Conservation (phyloP, 2,329 filamentous ascomycete genomes). For the Monosporascus sp. region DNA sequence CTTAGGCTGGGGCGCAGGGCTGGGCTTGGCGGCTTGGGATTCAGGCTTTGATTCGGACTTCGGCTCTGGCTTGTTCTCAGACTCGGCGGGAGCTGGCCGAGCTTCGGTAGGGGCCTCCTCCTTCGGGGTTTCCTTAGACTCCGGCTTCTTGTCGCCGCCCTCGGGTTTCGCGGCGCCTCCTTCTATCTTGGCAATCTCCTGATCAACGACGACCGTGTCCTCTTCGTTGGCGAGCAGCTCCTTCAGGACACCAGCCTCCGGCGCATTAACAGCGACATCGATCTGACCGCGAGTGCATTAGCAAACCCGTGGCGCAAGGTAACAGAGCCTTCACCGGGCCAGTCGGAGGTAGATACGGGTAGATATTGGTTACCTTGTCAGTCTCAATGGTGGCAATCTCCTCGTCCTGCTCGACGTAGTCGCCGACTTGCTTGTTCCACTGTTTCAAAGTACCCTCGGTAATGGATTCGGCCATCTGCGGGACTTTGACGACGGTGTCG, state of each 20-base stretch:
- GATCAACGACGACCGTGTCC: constrained; percentile 90
- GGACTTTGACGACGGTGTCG: constrained; percentile 86
- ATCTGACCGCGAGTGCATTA: constrained; percentile 52
- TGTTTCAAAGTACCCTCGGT: constrained; percentile 96
- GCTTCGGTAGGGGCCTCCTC: constrained; percentile 28
- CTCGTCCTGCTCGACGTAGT: constrained; percentile 91
- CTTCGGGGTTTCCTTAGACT: constrained; percentile 55
- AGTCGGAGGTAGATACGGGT: neutral
- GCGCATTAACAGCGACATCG: constrained; percentile 93
- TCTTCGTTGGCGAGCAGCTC: constrained; percentile 90
- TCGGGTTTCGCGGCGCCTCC: constrained; percentile 60
- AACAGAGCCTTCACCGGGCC: neutral
- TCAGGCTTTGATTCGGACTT: constrained; percentile 39
- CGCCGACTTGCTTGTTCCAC: constrained; percentile 86
- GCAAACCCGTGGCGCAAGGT: constrained; percentile 1
- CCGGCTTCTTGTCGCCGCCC: constrained; percentile 48
- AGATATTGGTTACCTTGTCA: constrained; percentile 67
- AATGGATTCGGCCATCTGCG: constrained; percentile 97
- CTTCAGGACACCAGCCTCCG: constrained; percentile 84
- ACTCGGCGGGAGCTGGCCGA: constrained; percentile 38
- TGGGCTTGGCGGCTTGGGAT: constrained; percentile 30
- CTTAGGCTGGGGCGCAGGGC: constrained; percentile 32
- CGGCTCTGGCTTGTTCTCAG: constrained; percentile 35
- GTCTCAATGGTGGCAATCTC: constrained; percentile 99
- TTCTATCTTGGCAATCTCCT: constrained; percentile 84